phyloP scores from a whole-genome alignment of 2,329 filamentous ascomycete genomes.

The Diaporthe caulivora region DNA sequence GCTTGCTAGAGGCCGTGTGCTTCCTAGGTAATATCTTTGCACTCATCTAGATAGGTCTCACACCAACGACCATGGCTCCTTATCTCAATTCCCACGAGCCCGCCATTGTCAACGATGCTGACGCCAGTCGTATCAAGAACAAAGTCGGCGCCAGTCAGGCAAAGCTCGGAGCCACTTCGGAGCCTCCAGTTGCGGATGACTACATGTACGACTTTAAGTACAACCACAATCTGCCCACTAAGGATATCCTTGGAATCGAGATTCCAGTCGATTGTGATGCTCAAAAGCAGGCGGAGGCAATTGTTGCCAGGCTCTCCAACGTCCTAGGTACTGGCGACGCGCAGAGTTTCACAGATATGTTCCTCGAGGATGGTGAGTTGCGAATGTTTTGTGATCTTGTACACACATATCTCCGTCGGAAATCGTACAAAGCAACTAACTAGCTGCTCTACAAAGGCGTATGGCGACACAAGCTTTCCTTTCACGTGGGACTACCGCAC shows the following conservation, averaged over 20 bases:
- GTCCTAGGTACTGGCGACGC: constrained; percentile 1
- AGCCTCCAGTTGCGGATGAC: constrained; percentile 51
- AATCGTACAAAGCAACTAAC: neutral
- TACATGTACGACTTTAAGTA: constrained; percentile 58
- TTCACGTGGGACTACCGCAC: constrained; percentile 53
- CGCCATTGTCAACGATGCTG: neutral
- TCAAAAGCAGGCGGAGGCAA: neutral
- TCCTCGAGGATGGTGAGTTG: constrained; percentile 6
- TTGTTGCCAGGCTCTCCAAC: neutral
- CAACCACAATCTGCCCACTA: constrained; percentile 45
- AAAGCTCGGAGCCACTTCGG: neutral
- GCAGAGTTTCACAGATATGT: constrained; percentile 9
- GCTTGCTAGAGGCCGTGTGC: neutral
- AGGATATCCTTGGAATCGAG: neutral
- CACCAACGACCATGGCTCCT: constrained; percentile 13
- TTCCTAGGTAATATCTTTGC: neutral
- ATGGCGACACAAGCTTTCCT: constrained; percentile 52
- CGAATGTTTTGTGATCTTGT: neutral
- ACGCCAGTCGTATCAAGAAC: neutral
- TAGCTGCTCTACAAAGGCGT: constrained; percentile 45
- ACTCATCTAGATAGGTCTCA: neutral
- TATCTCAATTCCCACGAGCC: constrained; percentile 17
- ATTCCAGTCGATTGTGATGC: neutral
- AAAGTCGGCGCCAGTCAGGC: neutral
- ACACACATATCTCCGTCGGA: too few species aligned